Conservation (phyloP, 1,284 basidiomycete genomes). For the Ustilago cynodontis region DNA sequence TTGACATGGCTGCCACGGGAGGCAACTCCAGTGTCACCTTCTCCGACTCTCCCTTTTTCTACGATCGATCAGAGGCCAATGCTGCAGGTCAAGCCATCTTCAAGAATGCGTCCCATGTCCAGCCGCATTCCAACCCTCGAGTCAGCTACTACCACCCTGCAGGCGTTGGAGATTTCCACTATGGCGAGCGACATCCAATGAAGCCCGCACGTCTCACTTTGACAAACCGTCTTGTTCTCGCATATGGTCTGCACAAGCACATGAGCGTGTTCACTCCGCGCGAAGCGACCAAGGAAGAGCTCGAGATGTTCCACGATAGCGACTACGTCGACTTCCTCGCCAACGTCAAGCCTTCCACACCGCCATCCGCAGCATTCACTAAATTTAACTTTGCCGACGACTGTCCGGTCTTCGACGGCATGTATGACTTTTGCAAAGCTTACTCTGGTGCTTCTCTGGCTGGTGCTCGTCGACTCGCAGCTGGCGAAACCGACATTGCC, state of each 20-base stretch:
- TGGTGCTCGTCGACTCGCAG: slow-evolving; percentile 72
- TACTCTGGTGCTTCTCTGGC: slow-evolving; percentile 78
- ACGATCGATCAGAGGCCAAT: slow-evolving; percentile 54
- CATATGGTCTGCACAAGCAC: slow-evolving; percentile 94
- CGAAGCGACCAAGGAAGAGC: slow-evolving; percentile 87
- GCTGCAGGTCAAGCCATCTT: slow-evolving; percentile 51
- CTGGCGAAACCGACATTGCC: slow-evolving; percentile 89
- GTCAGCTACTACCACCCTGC: slow-evolving; percentile 97
- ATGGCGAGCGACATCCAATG: slow-evolving; percentile 95
- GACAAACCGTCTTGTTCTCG: slow-evolving; percentile 94
- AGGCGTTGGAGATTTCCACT: slow-evolving; percentile 85
- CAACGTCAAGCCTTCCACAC: slow-evolving; percentile 71
- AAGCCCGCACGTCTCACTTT: slow-evolving; percentile 94
- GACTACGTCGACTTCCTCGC: slow-evolving; percentile 96
- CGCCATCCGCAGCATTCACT: slow-evolving; percentile 62
- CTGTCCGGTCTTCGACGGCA: slow-evolving; percentile 69
- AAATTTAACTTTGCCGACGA: slow-evolving; percentile 70
- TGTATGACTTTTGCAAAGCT: slow-evolving; percentile 69
- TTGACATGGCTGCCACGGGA: slow-evolving; percentile 52
- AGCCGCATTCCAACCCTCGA: slow-evolving; percentile 73
- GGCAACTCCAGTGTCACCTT: slow-evolving; percentile 57
- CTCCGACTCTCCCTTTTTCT: slow-evolving; percentile 67
- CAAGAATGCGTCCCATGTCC: slow-evolving; percentile 46
- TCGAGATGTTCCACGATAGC: slow-evolving; percentile 88
- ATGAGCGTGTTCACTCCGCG: slow-evolving; percentile 94